Base-by-base conservation (phyloP, 2,329 filamentous ascomycete genomes). In the Grosmannia clavigera region DNA sequence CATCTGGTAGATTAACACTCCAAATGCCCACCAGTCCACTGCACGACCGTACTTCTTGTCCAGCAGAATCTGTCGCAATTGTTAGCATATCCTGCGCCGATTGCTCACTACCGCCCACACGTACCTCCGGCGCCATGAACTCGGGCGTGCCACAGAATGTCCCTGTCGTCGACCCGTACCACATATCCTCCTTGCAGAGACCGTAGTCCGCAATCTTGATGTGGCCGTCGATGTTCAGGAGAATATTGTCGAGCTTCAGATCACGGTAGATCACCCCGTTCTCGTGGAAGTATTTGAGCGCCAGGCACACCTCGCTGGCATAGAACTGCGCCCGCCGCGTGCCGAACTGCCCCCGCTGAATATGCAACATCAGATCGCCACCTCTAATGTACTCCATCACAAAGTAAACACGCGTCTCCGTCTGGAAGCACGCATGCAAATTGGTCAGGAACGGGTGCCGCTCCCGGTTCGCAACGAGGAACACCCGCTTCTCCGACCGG, bases 321-420 rank as follows among this genome's bases (percentile, higher is more conserved):
- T 99, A 99, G 73, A 99, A 99, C 87, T 99, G 94, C 65, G 94
- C 92, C 66, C 94, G 85, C 75, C 96, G 97, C 7, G 91, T 88
- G 60, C 92, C 92, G 69, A 99, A 99, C 70, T 95, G 90, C 22
- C 92, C 92, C 62, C 94, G 85, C 73, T 99, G 94, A 71, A 99
- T 99, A 75, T 99, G 94, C 75, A 97, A 79, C 94, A 99, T 99
- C 71, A 99, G 75, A 80, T 99, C 94, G 76, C 94, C 94, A 77
- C 94, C 94, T 70, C 91, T 96, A 64, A 99, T 90, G 72, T 99
- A 99, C 76, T 99, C 94, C 92, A 97, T 97, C 65, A 99, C 94
- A 70, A 99, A 99, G 77, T 99, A 99, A 27, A 99, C 92, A 67
- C 94, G 81, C 7, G 94, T 99, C 73, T 99, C 94, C 0, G 94